Percentiles rank a stretch among this genome's conserved stretches.
These are phyloP conservation scores for Kwoniella heveanensis DNA, from an alignment of 768 basidiomycete genomes.

Conservation along the genomic window DNA sequence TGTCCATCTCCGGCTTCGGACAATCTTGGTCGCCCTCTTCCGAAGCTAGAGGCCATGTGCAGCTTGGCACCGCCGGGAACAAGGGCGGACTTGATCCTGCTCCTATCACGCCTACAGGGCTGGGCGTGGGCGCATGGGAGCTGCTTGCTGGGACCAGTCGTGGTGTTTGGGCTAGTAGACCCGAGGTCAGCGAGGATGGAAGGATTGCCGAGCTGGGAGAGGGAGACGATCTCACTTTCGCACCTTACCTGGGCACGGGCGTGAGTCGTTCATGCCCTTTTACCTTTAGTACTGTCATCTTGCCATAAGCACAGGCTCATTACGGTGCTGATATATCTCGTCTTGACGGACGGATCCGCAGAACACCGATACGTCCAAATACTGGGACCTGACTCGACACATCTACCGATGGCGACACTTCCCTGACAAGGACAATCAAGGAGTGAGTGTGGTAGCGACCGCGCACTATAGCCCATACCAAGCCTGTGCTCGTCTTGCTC, in stretches of 20 bases:
- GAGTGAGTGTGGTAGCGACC: too few relatives aligned
- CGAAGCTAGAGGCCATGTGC: neutral
- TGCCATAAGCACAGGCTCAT: too few relatives aligned
- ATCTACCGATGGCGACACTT: conserved; percentile 51
- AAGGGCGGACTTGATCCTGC: conserved; percentile 19
- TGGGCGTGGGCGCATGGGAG: conserved; percentile 15
- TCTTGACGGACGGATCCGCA: conserved; percentile 16
- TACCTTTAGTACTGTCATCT: too few relatives aligned
- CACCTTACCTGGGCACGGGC: conserved; percentile 1
- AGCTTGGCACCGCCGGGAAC: neutral
- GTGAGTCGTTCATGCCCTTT: too few relatives aligned
- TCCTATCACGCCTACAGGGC: conserved; percentile 27
- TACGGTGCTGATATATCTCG: too few relatives aligned
- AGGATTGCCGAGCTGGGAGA: neutral
- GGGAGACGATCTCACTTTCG: neutral
- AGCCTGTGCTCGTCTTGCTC: too few relatives aligned
- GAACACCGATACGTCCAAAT: conserved; percentile 48
- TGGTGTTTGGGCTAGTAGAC: conserved; percentile 30
- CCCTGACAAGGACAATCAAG: conserved; percentile 10
- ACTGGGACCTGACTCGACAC: conserved; percentile 49
- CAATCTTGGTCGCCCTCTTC: conserved; percentile 11
- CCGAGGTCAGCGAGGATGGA: conserved; percentile 25
- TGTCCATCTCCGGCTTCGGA: conserved; percentile 43
- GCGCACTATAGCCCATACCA: too few relatives aligned
- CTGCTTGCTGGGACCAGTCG: conserved; percentile 23